Percentiles rank a stretch among this genome's conserved stretches.
Conservation (phyloP, 192 early-diverging fungal species). For the Gonapodya prolifera region DNA sequence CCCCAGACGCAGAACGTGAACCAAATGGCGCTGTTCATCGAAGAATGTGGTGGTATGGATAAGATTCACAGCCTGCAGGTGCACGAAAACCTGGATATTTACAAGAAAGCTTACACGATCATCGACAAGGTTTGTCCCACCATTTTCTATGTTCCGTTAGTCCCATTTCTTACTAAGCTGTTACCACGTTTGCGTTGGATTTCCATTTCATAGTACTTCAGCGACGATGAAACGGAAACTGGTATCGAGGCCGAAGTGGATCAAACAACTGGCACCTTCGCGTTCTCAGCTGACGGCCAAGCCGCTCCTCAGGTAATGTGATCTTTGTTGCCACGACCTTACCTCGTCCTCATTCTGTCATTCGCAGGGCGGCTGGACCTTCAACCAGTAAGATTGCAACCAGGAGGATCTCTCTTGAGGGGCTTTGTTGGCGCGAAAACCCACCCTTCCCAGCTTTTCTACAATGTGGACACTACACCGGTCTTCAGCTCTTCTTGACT, state of each 20-base stretch:
- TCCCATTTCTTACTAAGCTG: no score
- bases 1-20: constrained; percentile 51
- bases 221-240: constrained; percentile 63
- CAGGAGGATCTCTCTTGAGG: no score
- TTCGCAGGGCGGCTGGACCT: background rate
- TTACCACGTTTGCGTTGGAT: background rate
- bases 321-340: no score
- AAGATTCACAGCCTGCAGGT: constrained; percentile 88
- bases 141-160: no score
- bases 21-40: constrained; percentile 77
- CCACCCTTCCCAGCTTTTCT: no score
- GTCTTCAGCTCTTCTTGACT: no score
- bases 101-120: constrained; percentile 89
- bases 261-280: constrained; percentile 60
- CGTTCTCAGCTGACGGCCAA: constrained; percentile 36
- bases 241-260: constrained; percentile 61
- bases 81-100: constrained; percentile 93
- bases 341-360: background rate
- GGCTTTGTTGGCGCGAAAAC: no score
- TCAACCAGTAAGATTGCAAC: background rate
- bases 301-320: background rate
- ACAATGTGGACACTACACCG: no score
- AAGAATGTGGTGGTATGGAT: constrained; percentile 90
- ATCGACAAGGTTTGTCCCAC: constrained; percentile 54
- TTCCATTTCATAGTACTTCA: constrained; percentile 50